Conservation (phyloP, 2,329 filamentous ascomycete species). For the Pseudogymnoascus sp. region DNA sequence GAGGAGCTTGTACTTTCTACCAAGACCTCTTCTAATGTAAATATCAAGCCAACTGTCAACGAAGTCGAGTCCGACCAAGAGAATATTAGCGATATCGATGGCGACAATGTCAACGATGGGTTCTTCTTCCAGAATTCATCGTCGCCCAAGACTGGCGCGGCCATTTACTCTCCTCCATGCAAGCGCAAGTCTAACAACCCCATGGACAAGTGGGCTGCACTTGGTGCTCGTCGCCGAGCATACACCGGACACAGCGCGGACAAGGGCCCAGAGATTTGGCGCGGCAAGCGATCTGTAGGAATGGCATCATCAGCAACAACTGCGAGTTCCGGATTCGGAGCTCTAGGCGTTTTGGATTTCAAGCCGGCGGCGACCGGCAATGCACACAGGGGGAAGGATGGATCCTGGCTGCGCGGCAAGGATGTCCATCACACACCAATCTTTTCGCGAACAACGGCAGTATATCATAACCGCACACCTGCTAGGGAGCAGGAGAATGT, state of each 20-base stretch:
- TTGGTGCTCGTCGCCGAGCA: conserved; percentile 76
- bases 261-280: conserved; percentile 42
- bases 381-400: conserved; percentile 15
- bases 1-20: conserved; percentile 30
- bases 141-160: conserved; percentile 32
- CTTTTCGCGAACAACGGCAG: conserved; percentile 4
- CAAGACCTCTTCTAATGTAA: conserved; percentile 44
- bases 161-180: conserved; percentile 57
- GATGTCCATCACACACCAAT: conserved; percentile 2
- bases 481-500: conserved; percentile 26
- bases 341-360: conserved; percentile 38
- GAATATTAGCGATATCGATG: conserved; percentile 46
- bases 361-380: conserved; percentile 21
- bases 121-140: conserved; percentile 66
- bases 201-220: conserved; percentile 80
- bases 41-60: conserved; percentile 35
- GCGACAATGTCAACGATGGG: conserved; percentile 58
- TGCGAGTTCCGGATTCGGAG: conserved; percentile 35
- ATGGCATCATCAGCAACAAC: conserved; percentile 36
- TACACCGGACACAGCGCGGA: conserved; percentile 44
- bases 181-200: conserved; percentile 45
- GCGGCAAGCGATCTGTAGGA: conserved; percentile 27
- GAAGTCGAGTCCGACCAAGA: conserved; percentile 33
- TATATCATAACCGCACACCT: conserved; percentile 10
- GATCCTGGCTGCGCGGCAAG: conserved; percentile 24